A percentile compares a stretch with the other conserved stretches of the same genome.
These are phyloP conservation scores for Zygosaccharomyces kombuchaensis DNA, from an alignment of 805 yeast species.

Conservation along the genomic window DNA sequence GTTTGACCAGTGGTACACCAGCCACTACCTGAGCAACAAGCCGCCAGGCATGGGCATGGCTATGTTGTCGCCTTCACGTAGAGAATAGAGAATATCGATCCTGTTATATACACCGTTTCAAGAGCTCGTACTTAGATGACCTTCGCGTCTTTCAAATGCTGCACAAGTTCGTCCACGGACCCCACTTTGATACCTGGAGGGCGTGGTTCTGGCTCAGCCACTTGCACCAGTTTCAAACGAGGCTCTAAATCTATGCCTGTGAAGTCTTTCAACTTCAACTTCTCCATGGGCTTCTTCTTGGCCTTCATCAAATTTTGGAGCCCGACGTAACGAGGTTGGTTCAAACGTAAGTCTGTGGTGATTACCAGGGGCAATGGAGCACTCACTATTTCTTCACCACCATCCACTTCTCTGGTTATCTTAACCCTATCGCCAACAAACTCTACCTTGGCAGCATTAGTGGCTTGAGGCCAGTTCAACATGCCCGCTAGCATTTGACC, in stretches of 20 bases:
- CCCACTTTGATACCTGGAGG: constrained; percentile 76
- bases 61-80: constrained; percentile 22
- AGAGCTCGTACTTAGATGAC: constrained; percentile 45
- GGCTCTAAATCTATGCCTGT: constrained; percentile 55
- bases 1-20: constrained; percentile 28
- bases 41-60: constrained; percentile 30
- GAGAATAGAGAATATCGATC: constrained; percentile 1
- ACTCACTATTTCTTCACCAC: constrained; percentile 80
- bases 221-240: constrained; percentile 63
- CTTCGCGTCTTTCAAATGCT: constrained; percentile 71
- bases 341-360: constrained; percentile 90
- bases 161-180: constrained; percentile 75
- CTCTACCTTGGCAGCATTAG: constrained; percentile 84
- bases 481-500: constrained; percentile 96
- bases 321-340: constrained; percentile 93
- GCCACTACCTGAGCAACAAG: constrained; percentile 23
- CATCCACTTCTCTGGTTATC: constrained; percentile 91
- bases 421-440: constrained; percentile 48
- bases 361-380: constrained; percentile 80
- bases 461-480: constrained; percentile 94
- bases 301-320: constrained; percentile 98
- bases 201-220: constrained; percentile 83
- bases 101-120: constrained; percentile 4
- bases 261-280: constrained; percentile 54
- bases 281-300: constrained; percentile 88